Evolutionary conservation across 108 stramenopile genomes (phyloP).

Genomic region (Nitzschia palea): DNA sequence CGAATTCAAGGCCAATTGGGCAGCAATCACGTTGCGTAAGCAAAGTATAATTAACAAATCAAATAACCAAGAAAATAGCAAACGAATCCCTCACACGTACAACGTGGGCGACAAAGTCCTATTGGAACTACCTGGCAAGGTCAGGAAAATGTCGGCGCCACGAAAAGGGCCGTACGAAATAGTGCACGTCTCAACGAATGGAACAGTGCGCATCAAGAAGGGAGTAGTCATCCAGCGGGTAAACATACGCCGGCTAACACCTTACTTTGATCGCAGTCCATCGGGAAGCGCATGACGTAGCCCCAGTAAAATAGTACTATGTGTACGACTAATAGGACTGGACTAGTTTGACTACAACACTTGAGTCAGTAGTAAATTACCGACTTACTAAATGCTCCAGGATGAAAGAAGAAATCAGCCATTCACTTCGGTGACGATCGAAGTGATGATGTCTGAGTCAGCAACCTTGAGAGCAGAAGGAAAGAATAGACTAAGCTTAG

Average conservation of each 20-base stretch:
- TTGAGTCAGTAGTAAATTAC: too few species aligned
- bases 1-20: background rate
- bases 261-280: constrained; percentile 33
- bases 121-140: constrained; percentile 11
- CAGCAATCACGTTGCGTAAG: background rate
- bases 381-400: too few species aligned
- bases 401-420: too few species aligned
- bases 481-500: too few species aligned
- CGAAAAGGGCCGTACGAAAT: background rate
- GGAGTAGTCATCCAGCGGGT: too few species aligned
- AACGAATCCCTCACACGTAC: background rate
- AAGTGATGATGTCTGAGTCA: too few species aligned
- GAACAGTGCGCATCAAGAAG: background rate
- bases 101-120: background rate
- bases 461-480: too few species aligned
- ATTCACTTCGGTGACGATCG: too few species aligned
- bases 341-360: too few species aligned
- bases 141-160: background rate
- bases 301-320: too few species aligned
- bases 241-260: too few species aligned
- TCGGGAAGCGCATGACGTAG: constrained; percentile 13
- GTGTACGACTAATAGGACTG: too few species aligned
- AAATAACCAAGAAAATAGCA: background rate
- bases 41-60: background rate
- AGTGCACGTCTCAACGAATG: background rate